Evolutionary conservation across 306 rosid species (phyloP), one percentile per base, ranked within the genome.

Genomic region (Trifolium dubium): DNA sequence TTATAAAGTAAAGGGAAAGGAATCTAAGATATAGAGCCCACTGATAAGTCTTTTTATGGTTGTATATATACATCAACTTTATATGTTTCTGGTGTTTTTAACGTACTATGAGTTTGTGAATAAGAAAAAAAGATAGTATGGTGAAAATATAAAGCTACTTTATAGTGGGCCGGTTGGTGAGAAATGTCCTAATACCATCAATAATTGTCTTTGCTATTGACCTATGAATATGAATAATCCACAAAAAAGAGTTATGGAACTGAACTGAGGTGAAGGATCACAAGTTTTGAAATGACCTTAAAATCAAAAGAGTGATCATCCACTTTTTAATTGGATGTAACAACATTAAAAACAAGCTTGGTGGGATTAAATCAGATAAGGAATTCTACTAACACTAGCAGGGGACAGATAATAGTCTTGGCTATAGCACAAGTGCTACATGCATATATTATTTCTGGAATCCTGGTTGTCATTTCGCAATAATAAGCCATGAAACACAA

Each of bases 171-270:
- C 13, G 8, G 53, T 47, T 37, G 66, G 72, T 50, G 55, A 50
- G 51, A 63, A 65, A 18, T 18, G 17, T 40, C 60, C 60, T 30
- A 76, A 40, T 28, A 53, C 46, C 4, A 47, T 54, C 72, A 78
- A 62, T 78, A 40, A 70, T 78, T 78, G 81, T 49, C 58, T 69
- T 69, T 47, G 71, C 28, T 3, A 23, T 35, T 69, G 56, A 31
- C 81, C 64, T 18, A 58, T 60, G 14, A 64, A 51, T 23, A 23
- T 46, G 64, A 49, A 69, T 58, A 62, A 15, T 34, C 46, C 7
- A 29, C 2, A 40, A 70, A 23, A 69, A 13, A 9, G 32, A 61
- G 8, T 47, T 37, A 53, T 56, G 63, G n/a, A 56, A 56, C 63
- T 56, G n/a, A 56, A 56, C 63, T 56, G 17, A 56, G 17, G 6